These are phyloP conservation scores for Sporothrix inflata DNA, from an alignment of 2,329 filamentous ascomycete genomes.

Conservation along the genomic window DNA sequence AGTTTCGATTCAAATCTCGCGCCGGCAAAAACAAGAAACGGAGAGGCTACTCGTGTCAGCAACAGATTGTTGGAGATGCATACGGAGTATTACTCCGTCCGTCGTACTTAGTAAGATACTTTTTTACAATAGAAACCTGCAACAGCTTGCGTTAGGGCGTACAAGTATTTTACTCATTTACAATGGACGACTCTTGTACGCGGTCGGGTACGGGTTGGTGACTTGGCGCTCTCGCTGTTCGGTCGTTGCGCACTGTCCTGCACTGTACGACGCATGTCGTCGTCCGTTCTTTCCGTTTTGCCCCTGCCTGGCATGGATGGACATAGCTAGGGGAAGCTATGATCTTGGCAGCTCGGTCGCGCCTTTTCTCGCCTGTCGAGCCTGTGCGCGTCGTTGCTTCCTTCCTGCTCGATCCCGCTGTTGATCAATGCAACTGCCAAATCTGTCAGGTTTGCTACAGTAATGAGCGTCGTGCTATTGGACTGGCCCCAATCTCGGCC, in stretches of 20 bases:
- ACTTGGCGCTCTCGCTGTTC: not conserved
- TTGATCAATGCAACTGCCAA: conserved; percentile 15
- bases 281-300: not conserved
- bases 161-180: not conserved
- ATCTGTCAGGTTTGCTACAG: not conserved
- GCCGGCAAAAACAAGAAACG: not conserved
- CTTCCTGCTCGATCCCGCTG: not conserved
- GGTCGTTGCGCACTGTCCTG: not conserved
- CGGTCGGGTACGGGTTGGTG: not conserved
- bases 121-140: not conserved
- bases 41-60: not conserved
- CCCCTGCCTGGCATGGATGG: conserved; percentile 1
- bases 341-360: conserved; percentile 3
- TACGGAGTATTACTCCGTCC: not conserved
- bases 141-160: not conserved
- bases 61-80: not conserved
- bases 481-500: not conserved
- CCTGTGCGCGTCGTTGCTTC: not conserved
- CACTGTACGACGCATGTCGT: conserved; percentile 8
- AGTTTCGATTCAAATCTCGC: not conserved
- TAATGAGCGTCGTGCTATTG: conserved; percentile 15
- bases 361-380: not conserved
- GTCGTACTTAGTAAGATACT: too few species aligned
- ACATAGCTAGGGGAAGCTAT: conserved; percentile 14
- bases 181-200: not conserved